Evolutionary conservation across 2,329 filamentous ascomycete species (phyloP), one percentile per base, ranked within the genome.

Genomic region (Bipolaris cookei): DNA sequence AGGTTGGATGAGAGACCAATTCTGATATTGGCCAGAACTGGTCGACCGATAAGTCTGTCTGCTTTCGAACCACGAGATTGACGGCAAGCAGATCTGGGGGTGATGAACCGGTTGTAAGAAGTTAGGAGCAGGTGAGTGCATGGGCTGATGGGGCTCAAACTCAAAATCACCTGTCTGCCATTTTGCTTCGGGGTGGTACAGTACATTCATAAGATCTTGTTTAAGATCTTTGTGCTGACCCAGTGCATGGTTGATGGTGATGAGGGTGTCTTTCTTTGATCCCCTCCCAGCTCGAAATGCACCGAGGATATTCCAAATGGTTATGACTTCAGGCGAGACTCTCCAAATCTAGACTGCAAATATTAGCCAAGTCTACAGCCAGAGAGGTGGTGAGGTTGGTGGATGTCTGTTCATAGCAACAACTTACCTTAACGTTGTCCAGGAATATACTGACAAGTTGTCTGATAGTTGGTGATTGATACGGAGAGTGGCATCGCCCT

Each of bases 31-130:
- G 18, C 34, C 6, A 45, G 38, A 35, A 16, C 20, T 25, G 18
- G 25, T 20, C 11, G 45, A 18, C 16, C 21, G 21, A 7, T 51
- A 38, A n/a, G 21, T 8, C 6, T 56, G 57, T 30, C 46, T 23
- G 18, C 42, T 18, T 8, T 57, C 10, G 23, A 53, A 42, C 66
- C 67, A 69, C 2, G 54, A 58, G 1, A 64, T 48, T 1, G 63
- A 58, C 30, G 68, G 66, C 11, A 70, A 47, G 20, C 54, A 58
- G 25, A 70, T 49, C 18, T 67, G 63, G 11, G 63, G 68, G 28
- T 72, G 55, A 49, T 72, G 65, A 18, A 56, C 28, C 3, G 70
- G 67, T 35, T 75, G 63, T 25, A 75, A 54, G 45, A 66, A 69
- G 5, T 52, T 56, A 6, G 70, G 69, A 3, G 39, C 42, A n/a